Evolutionary conservation across 352 stramenopile genomes (phyloP).

Genomic region (Phytopythium cucurbitacearum): DNA sequence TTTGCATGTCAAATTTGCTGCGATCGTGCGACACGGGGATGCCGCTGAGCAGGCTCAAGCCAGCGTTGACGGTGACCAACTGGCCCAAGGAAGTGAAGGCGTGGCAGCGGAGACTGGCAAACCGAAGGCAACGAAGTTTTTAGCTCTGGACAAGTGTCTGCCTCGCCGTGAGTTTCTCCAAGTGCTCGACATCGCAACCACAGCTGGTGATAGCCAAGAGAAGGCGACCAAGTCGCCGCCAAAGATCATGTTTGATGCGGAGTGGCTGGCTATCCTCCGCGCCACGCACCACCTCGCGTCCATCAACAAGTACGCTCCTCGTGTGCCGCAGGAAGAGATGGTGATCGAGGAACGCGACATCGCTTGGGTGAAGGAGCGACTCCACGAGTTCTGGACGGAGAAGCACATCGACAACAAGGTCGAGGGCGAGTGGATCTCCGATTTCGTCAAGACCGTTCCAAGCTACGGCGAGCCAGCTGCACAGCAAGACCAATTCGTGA

Average conservation of each 20-base stretch:
- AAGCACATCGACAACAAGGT: slow-evolving; percentile 45
- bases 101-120: not conserved
- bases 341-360: slow-evolving; percentile 76
- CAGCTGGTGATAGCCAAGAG: slow-evolving; percentile 1
- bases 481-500: slow-evolving; percentile 9
- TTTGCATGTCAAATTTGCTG: slow-evolving; percentile 98
- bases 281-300: slow-evolving; percentile 90
- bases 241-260: slow-evolving; percentile 90
- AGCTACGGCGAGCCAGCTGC: slow-evolving; percentile 36
- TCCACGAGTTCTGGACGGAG: slow-evolving; percentile 41
- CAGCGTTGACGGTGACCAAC: not conserved
- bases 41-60: not conserved
- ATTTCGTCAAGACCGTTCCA: slow-evolving; percentile 79
- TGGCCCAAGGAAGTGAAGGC: not conserved
- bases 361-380: slow-evolving; percentile 54
- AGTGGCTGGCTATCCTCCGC: slow-evolving; percentile 93
- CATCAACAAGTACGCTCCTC: slow-evolving; percentile 49
- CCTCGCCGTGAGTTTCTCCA: slow-evolving; percentile 94
- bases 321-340: slow-evolving; percentile 72
- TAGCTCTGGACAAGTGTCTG: slow-evolving; percentile 99
- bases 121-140: slow-evolving; percentile 84
- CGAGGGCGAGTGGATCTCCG: slow-evolving; percentile 60
- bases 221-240: slow-evolving; percentile 10
- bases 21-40: slow-evolving; percentile 84
- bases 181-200: slow-evolving; percentile 75